Percentiles rank a stretch among this genome's conserved stretches.
Conservation (phyloP, 2,329 filamentous ascomycete genomes). For the Paraconiothyrium sp. region DNA sequence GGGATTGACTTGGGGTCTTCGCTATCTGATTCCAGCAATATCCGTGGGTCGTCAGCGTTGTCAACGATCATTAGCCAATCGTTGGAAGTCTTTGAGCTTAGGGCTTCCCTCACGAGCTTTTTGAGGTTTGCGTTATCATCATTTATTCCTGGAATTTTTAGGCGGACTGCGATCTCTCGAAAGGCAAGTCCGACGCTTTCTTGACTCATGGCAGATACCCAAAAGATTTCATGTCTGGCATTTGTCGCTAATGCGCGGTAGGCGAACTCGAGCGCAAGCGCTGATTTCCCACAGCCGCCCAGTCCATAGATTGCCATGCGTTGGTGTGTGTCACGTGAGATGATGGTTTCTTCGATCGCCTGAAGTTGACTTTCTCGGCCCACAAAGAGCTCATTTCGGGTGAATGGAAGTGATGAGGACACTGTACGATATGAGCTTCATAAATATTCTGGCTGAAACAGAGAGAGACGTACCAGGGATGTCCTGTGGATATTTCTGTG, state of each 20-base stretch:
- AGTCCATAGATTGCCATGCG: neutral
- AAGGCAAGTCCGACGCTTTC: slow-evolving; percentile 2
- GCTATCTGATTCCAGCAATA: neutral
- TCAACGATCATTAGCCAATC: slow-evolving; percentile 5
- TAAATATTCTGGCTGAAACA: neutral
- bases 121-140: neutral
- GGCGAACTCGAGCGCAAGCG: slow-evolving; percentile 2
- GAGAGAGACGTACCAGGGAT: neutral
- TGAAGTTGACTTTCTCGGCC: neutral
- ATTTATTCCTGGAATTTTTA: neutral
- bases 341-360: neutral
- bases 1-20: neutral
- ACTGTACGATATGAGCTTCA: neutral
- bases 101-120: neutral
- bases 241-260: neutral
- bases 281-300: neutral
- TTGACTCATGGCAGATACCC: slow-evolving; percentile 4
- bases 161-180: neutral
- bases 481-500: neutral
- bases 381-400: slow-evolving; percentile 3
- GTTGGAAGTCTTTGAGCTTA: neutral
- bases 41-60: neutral
- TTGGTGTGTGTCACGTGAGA: neutral
- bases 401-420: neutral
- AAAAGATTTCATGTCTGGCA: neutral